phyloP scores from a whole-genome alignment of 164 flowering plant genomes.

The Liquidambar formosana region DNA sequence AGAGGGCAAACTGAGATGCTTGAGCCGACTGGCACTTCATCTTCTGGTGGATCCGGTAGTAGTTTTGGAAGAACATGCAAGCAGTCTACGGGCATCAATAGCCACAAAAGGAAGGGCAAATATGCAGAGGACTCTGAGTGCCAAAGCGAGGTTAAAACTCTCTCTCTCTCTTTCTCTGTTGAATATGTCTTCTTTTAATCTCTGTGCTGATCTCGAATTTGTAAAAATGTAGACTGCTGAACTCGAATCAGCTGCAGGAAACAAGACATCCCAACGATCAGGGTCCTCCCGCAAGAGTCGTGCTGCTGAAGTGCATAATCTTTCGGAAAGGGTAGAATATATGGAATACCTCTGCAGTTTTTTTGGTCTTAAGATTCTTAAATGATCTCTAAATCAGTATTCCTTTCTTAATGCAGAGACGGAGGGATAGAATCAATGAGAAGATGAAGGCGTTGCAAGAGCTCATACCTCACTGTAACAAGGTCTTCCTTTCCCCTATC shows the following conservation, averaged over 20 bases:
- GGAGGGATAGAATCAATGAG: slow-evolving; percentile 47
- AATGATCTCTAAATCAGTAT: no score
- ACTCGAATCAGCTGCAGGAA: slow-evolving; percentile 28
- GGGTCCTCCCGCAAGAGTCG: slow-evolving; percentile 28
- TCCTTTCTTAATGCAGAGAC: slow-evolving; percentile 20
- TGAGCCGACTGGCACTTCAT: slow-evolving; percentile 44
- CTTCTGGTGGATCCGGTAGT: slow-evolving; percentile 62
- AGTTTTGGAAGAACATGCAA: no score
- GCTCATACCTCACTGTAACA: slow-evolving; percentile 45
- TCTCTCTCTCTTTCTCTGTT: not conserved
- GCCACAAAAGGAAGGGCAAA: slow-evolving; percentile 51
- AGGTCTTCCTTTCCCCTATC: slow-evolving; percentile 20
- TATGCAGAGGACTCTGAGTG: slow-evolving; percentile 29
- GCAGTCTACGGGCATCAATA: slow-evolving; percentile 31
- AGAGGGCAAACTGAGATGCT: slow-evolving; percentile 31
- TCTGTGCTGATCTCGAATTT: not conserved
- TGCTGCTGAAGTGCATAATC: slow-evolving; percentile 48
- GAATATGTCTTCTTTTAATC: not conserved
- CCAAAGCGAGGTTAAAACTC: slow-evolving; percentile 30
- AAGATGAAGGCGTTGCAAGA: slow-evolving; percentile 48
- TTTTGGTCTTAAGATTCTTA: no score
- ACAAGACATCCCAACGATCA: slow-evolving; percentile 25
- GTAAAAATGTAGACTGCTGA: slow-evolving; percentile 24
- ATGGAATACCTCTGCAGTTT: not conserved
- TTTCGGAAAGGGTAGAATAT: slow-evolving; percentile 38